A percentile compares a stretch with the other conserved stretches of the same genome.
phyloP scores from a whole-genome alignment of 2,329 filamentous ascomycete genomes.

The Aspergillus piperis region DNA sequence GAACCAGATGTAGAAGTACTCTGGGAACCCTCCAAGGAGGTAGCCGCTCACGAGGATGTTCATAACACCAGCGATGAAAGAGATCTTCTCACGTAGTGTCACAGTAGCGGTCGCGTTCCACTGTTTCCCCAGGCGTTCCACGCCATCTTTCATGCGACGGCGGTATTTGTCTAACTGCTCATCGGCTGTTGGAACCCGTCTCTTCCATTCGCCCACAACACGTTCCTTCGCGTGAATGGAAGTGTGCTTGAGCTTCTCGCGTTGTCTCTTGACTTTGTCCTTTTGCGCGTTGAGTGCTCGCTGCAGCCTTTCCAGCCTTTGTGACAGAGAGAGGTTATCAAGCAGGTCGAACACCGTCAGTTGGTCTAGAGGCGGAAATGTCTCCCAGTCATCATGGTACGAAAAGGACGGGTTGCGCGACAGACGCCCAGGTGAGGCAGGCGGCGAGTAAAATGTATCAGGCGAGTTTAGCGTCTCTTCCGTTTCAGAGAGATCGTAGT shows the following conservation, averaged over 20 bases:
- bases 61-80: conserved; percentile 93
- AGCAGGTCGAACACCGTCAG: conserved; percentile 90
- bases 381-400: conserved; percentile 87
- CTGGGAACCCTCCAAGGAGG: conserved; percentile 79
- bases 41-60: conserved; percentile 98
- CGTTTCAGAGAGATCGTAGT: conserved; percentile 32
- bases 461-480: conserved; percentile 28
- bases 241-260: conserved; percentile 74
- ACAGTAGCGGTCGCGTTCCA: conserved; percentile 92
- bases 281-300: conserved; percentile 78
- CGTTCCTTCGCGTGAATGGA: conserved; percentile 79
- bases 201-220: conserved; percentile 90
- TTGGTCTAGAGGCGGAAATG: conserved; percentile 83
- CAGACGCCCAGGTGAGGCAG: conserved; percentile 44
- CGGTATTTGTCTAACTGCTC: conserved; percentile 91
- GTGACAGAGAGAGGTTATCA: conserved; percentile 85
- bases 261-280: conserved; percentile 79
- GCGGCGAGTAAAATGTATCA: conserved; percentile 34
- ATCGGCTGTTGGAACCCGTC: conserved; percentile 80
- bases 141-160: conserved; percentile 79
- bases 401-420: conserved; percentile 80
- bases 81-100: conserved; percentile 87
- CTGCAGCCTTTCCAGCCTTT: conserved; percentile 89
- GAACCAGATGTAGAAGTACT: conserved; percentile 93
- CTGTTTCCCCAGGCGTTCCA: conserved; percentile 79